Evolutionary conservation across 2,329 filamentous ascomycete genomes (phyloP), one percentile per base, ranked within the genome.

Genomic region (Cordyceps javanica): DNA sequence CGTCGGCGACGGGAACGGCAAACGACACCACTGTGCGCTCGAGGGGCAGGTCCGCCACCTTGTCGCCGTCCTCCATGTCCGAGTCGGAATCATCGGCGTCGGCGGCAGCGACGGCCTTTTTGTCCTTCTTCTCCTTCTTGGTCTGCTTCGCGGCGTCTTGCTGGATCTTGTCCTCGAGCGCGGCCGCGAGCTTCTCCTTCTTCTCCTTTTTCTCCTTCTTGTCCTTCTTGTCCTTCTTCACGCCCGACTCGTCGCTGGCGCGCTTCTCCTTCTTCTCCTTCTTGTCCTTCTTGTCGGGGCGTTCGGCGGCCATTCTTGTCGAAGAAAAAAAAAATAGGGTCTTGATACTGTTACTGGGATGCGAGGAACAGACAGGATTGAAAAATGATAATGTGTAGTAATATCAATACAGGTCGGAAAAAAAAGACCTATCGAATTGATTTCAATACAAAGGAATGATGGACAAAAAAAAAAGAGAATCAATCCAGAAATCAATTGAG

Each of bases 1-100:
- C 90, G 62, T 91, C 86, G 28, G 88, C 88, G 60, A 95, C 77
- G 34, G 91, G 90, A 65, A 88, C 81, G 58, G 92, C 91, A 69
- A 96, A 94, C 30, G 91, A 89, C 57, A 95, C 90, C 49, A 95
- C 77, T 59, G 87, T 85, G 65, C 80, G 69, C 71, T 77, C 74
- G 57, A 78, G 69, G 51, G 72, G 66, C 32, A 68, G 57, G 2
- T 36, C 55, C 54, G 78, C 75, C 44, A 73, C 65, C 63, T 73
- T 55, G 23, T 60, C 54, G 19, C 68, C 67, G 14, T 71, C 72
- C 54, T 75, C 70, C 51, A 75, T 75, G 63, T 79, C 75, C 53
- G 74, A 76, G 63, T 78, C 76, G 42, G 71, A 72, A 48, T 74
- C 74, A 61, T 74, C 73, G 51, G 72, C 69, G 46, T 69, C 72